Percentiles rank a stretch among this genome's conserved stretches.
Conservation (phyloP, 345 rosid species). For the Atalantia buxifolia region DNA sequence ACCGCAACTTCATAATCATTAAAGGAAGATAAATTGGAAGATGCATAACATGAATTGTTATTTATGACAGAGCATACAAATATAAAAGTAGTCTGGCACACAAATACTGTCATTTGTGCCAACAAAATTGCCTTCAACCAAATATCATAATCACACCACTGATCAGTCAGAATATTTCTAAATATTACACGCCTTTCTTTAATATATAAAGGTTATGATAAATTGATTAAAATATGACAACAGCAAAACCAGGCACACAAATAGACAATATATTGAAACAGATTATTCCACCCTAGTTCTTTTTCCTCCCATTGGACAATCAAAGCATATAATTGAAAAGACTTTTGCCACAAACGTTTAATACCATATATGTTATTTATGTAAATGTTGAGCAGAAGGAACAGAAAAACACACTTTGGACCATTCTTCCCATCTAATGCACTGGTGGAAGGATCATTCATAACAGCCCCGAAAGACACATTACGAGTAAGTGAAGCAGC, state of each 20-base stretch:
- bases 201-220: not conserved
- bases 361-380: not conserved
- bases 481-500: slow-evolving; percentile 26
- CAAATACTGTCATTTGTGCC: not conserved
- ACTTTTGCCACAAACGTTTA: not conserved
- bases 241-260: not conserved
- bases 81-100: not conserved
- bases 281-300: not conserved
- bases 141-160: not conserved
- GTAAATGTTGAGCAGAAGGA: not conserved
- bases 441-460: slow-evolving; percentile 26
- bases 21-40: not conserved
- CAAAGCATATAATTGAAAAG: not conserved
- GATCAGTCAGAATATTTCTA: not conserved
- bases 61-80: not conserved
- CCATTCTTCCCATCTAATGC: slow-evolving; percentile 36
- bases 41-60: not conserved
- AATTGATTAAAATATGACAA: not conserved
- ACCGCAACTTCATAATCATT: not conserved
- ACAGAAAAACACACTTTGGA: slow-evolving; percentile 25
- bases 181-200: not conserved
- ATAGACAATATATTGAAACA: not conserved
- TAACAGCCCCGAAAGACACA: slow-evolving; percentile 29
- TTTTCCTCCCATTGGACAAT: not conserved
- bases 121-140: not conserved